Evolutionary conservation across 345 rosid genomes (phyloP).

Genomic region (Populus davidiana): DNA sequence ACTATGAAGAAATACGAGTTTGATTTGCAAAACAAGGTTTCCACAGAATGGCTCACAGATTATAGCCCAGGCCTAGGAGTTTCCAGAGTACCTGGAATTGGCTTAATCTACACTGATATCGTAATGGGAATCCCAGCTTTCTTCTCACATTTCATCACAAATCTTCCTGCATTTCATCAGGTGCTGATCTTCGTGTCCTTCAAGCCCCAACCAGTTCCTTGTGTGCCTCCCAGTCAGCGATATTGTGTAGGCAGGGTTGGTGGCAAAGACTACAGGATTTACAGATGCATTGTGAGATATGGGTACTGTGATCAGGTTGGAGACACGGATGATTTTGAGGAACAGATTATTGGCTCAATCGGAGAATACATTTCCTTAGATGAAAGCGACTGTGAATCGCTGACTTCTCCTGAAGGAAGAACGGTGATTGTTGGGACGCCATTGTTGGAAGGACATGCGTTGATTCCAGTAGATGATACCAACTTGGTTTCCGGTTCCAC

Average conservation of each 20-base stretch:
- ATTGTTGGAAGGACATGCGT: constrained; percentile 21
- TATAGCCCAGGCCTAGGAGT: constrained; percentile 47
- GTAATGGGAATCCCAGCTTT: constrained; percentile 55
- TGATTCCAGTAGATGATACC: constrained; percentile 26
- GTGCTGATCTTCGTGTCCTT: constrained; percentile 60
- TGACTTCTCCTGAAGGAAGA: constrained; percentile 29
- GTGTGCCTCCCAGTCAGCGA: constrained; percentile 31
- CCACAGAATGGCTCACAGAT: constrained; percentile 53
- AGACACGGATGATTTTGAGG: constrained; percentile 55
- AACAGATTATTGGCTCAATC: constrained; percentile 44
- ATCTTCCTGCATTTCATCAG: constrained; percentile 63
- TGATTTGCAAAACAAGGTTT: constrained; percentile 53
- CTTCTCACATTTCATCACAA: constrained; percentile 56
- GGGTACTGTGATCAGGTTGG: constrained; percentile 48
- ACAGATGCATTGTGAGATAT: constrained; percentile 54
- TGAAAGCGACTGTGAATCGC: constrained; percentile 38
- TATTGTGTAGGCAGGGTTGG: constrained; percentile 57
- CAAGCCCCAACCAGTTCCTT: constrained; percentile 53
- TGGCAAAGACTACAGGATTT: constrained; percentile 35
- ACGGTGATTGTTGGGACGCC: constrained; percentile 39
- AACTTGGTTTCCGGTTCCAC: background rate
- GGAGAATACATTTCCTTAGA: constrained; percentile 57
- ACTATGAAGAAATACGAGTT: constrained; percentile 54
- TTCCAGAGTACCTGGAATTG: constrained; percentile 63
- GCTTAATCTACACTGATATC: constrained; percentile 48